Evolutionary conservation across 2,329 filamentous ascomycete genomes (phyloP).

Genomic region (Aspergillus ruber): DNA sequence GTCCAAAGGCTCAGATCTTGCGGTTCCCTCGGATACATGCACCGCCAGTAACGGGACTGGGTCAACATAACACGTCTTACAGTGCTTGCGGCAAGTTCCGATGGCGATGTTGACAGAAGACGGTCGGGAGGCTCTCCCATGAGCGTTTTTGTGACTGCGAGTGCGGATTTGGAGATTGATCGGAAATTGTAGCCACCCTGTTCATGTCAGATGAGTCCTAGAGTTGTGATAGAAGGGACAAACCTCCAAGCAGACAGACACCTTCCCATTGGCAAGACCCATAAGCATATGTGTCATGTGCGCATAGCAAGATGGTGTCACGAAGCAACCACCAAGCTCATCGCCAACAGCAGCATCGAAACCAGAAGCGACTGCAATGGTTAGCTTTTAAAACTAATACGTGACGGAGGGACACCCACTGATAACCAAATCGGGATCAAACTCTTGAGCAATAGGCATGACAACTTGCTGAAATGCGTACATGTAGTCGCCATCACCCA

Average conservation of each 20-base stretch:
- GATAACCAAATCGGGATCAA: slow-evolving; percentile 88
- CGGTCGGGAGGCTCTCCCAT: slow-evolving; percentile 88
- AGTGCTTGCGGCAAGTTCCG: slow-evolving; percentile 48
- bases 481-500: slow-evolving; percentile 96
- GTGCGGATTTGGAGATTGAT: slow-evolving; percentile 85
- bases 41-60: slow-evolving; percentile 73
- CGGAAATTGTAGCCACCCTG: slow-evolving; percentile 85
- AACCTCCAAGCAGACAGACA: slow-evolving; percentile 82
- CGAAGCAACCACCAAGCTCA: slow-evolving; percentile 85
- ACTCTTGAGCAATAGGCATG: slow-evolving; percentile 93
- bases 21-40: slow-evolving; percentile 62
- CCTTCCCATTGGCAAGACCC: slow-evolving; percentile 81
- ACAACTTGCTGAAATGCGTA: slow-evolving; percentile 93
- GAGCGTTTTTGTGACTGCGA: slow-evolving; percentile 83
- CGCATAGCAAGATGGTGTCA: slow-evolving; percentile 83
- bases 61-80: slow-evolving; percentile 53
- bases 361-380: slow-evolving; percentile 81
- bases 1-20: slow-evolving; percentile 23
- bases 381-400: no score
- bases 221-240: no score
- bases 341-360: slow-evolving; percentile 95
- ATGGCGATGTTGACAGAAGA: slow-evolving; percentile 43
- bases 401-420: no score
- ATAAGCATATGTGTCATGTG: slow-evolving; percentile 99
- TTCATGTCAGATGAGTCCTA: slow-evolving; percentile 1